Base-by-base conservation (phyloP, 495 filamentous ascomycete species). In the Darksidea phi region DNA sequence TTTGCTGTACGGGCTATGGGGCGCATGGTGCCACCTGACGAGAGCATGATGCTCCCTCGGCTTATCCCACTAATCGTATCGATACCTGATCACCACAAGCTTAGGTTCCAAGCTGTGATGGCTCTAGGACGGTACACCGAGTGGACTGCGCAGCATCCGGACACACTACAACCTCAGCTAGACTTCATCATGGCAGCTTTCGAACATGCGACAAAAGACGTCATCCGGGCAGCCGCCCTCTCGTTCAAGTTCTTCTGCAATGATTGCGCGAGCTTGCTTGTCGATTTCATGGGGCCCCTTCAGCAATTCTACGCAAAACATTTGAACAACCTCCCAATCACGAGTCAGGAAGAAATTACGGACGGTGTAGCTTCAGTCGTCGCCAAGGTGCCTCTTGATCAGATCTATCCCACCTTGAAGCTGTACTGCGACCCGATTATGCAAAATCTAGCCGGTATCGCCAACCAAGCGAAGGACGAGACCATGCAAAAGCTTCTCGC, bases 1-100 rank as follows among this genome's bases (percentile, higher is more conserved):
- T 99, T 99, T 72, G 89, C 88, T 59, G 84, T 99, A 79, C 84
- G 94, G 52, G 94, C 94, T 0, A 96, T 99, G 91, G 94, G 94
- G 8, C 87, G 91, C 43, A 97, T 97, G 91, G 92, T 99, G 15
- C 87, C 92, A 13, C 82, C 85, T 36, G 87, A 95, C 51, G 94
- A 99, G 71, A 88, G 80, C 61, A 84, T 85, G 23, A 84, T 99
- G 54, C 78, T 99, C 11, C 88, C 89, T 1, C 88, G 93, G 67
- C 86, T 97, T 11, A 95, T 99, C 72, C 90, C 89, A 7, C 77
- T 97, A 50, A 84, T 99, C 59, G 88, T 95, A 2, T 89, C 95
- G 73, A 95, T 99, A 62, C 94, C 95, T 0, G 84, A 90, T 66
- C 95, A 99, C 64, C 90, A 97, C 75, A 97, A 97, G 76, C 80